Evolutionary conservation across 2,329 filamentous ascomycete species (phyloP).

Genomic region (Fusarium sp.): DNA sequence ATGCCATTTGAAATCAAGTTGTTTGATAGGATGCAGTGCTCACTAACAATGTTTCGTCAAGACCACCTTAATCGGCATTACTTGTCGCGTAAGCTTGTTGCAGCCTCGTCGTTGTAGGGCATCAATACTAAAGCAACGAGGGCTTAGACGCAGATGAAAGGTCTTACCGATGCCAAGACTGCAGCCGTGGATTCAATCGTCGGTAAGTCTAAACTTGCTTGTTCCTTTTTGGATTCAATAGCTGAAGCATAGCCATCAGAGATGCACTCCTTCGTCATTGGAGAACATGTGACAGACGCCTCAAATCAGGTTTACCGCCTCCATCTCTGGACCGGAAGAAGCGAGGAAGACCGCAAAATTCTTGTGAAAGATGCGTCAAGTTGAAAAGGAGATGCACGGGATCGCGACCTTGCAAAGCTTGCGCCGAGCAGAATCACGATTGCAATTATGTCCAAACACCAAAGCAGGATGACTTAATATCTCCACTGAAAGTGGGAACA

Average conservation of each 20-base stretch:
- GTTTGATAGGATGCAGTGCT: background rate
- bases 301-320: background rate
- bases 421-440: background rate
- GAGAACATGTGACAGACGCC: constrained; percentile 2
- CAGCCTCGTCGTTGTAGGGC: background rate
- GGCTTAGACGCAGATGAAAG: background rate
- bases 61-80: background rate
- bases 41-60: background rate
- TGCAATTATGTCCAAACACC: background rate
- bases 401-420: background rate
- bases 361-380: constrained; percentile 1
- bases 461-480: background rate
- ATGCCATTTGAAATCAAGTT: too few relatives aligned
- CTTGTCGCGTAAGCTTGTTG: background rate
- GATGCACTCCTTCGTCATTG: constrained; percentile 21
- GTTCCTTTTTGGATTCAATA: too few relatives aligned
- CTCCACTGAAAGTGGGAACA: background rate
- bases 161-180: background rate
- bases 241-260: background rate
- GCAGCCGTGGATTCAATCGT: constrained; percentile 5
- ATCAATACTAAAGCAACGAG: background rate
- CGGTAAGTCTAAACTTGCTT: background rate
- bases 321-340: background rate
- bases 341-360: background rate
- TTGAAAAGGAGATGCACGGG: constrained; percentile 13